Conservation (phyloP, 352 stramenopile genomes). For the Phytopythium chamaehyphon region DNA sequence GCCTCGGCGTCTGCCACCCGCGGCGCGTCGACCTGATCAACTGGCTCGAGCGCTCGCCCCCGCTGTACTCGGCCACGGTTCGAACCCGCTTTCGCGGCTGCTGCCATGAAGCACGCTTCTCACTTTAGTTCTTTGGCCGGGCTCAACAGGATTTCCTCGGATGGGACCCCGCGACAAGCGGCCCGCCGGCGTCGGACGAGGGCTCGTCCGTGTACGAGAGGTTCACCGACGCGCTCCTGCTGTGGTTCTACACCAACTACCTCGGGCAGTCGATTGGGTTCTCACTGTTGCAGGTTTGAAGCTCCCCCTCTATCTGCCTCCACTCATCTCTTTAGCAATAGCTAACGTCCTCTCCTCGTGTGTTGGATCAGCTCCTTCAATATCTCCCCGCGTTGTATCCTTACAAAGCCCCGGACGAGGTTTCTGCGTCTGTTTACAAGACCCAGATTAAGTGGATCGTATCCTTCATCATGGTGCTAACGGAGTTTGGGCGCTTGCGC, state of each 20-base stretch:
- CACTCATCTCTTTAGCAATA: background rate
- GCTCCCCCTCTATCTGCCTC: background rate
- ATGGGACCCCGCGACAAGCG: slow-evolving; percentile 61
- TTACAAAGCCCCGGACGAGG: slow-evolving; percentile 69
- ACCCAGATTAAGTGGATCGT: slow-evolving; percentile 82
- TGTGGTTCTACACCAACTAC: slow-evolving; percentile 61
- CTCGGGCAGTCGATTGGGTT: slow-evolving; percentile 64
- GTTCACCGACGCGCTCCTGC: slow-evolving; percentile 62
- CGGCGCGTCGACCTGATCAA: slow-evolving; percentile 62
- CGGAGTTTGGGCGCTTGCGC: slow-evolving; percentile 68
- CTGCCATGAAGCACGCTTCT: background rate
- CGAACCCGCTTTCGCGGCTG: background rate
- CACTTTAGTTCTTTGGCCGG: background rate
- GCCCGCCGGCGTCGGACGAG: slow-evolving; percentile 27
- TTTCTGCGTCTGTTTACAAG: slow-evolving; percentile 63
- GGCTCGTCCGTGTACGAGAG: slow-evolving; percentile 43
- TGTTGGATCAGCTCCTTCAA: slow-evolving; percentile 53
- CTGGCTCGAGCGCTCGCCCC: slow-evolving; percentile 46
- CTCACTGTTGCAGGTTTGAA: slow-evolving; percentile 47
- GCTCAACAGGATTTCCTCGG: slow-evolving; percentile 68
- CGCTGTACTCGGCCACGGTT: slow-evolving; percentile 48
- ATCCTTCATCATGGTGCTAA: slow-evolving; percentile 86
- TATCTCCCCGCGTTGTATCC: slow-evolving; percentile 74
- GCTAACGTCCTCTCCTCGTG: slow-evolving; percentile 4
- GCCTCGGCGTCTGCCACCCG: slow-evolving; percentile 57